Evolutionary conservation across 1,284 basidiomycete species (phyloP).

Genomic region (Crucibulum cyathiforme): DNA sequence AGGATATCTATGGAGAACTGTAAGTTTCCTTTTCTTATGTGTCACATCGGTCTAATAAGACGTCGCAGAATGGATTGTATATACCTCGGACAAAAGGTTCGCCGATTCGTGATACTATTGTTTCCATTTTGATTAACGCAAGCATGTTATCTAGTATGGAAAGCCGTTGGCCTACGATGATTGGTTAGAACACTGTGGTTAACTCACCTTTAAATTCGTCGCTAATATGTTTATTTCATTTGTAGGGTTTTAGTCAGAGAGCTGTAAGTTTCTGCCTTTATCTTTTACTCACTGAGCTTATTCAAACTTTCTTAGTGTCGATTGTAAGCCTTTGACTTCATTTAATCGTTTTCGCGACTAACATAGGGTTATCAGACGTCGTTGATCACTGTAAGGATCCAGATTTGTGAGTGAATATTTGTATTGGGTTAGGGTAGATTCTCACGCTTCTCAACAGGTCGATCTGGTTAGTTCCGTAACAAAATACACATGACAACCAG

Average conservation of each 20-base stretch:
- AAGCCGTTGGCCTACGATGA: constrained; percentile 52
- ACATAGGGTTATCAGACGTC: constrained; percentile 54
- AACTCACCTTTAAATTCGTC: constrained; percentile 1
- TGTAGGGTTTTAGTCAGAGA: constrained; percentile 77
- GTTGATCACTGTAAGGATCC: constrained; percentile 67
- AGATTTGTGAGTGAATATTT: constrained; percentile 68
- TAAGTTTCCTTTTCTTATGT: constrained; percentile 36
- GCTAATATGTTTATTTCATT: neutral
- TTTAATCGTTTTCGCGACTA: neutral
- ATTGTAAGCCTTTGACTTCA: constrained; percentile 53
- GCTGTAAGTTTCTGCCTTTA: constrained; percentile 56
- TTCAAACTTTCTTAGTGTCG: constrained; percentile 53
- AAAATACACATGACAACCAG: constrained; percentile 18
- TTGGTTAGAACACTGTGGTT: constrained; percentile 31
- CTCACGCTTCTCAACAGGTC: constrained; percentile 39
- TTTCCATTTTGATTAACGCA: neutral
- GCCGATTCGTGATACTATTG: constrained; percentile 10
- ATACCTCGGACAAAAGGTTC: constrained; percentile 89
- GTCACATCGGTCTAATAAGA: neutral
- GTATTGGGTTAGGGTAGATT: constrained; percentile 4
- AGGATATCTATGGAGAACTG: constrained; percentile 94
- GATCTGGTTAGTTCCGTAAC: constrained; percentile 41
- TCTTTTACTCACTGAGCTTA: neutral
- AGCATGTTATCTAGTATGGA: constrained; percentile 41
- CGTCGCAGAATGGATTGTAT: constrained; percentile 87